Base-by-base conservation (phyloP, 2,329 filamentous ascomycete genomes). In the Trichophyton mentagrophytes region DNA sequence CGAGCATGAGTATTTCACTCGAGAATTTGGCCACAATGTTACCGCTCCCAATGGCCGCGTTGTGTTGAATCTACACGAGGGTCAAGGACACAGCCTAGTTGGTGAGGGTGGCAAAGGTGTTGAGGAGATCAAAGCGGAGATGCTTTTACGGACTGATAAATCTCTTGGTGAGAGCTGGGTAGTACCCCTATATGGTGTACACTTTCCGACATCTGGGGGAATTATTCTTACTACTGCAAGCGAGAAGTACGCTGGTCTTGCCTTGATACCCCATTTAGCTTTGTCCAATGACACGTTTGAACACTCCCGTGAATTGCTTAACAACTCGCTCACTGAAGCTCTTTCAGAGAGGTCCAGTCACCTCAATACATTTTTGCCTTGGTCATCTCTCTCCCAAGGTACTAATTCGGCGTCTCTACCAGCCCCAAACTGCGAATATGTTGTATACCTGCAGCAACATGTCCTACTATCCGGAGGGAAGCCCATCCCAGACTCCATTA, bases 191-290 rank as follows among this genome's bases (percentile, higher is more conserved):
- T 86, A 90, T 72, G 93, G 93, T 2, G 81, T 95, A 3, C 92
- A 97, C 75, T 95, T 90, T 79, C 85, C 87, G 42, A 80, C 82
- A n/a, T 83, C 87, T 64, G 93, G 93, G 1, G 82, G 85, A 13
- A 83, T 93, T 57, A 77, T 97, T 40, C 77, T 97, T 70, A 89
- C 87, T 1, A 96, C 92, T 0, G 92, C 90, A 56, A 96, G 90
- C 72, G 88, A 96, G 69, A 96, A 95, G 76, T 93, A 93, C 69
- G 84, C 87, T n/a, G 91, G 93, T 49, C 86, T 97, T 61, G 95
- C 95, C 71, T 88, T 86, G 1, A 77, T 97, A 55, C 91, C 93
- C 27, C 90, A 97, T 72, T 80, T 99, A 58, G 79, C 88, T 0
- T 81, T 89, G 15, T 82, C 80, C 4, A 69, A 76, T 22, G 74